Base-by-base conservation (phyloP, 495 filamentous ascomycete genomes). In the Articulospora tetracladia region DNA sequence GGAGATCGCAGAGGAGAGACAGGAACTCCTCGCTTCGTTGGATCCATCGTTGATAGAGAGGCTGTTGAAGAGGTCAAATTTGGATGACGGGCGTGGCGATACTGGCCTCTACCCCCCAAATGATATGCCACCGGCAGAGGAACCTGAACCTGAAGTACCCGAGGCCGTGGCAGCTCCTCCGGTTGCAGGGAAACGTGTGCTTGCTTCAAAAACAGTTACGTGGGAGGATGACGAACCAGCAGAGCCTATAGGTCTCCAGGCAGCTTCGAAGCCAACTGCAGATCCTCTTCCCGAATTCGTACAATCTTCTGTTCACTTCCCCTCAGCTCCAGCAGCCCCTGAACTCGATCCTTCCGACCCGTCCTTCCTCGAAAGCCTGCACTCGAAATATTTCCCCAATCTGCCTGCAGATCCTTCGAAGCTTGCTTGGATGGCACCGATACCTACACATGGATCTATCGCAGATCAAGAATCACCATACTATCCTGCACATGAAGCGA, bases 371-470 rank as follows among this genome's bases (percentile, higher is more conserved):
- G 71, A 79, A 23, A 84, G 88, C 59, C 83, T 98, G 11, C 92
- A 97, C 78, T 71, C 82, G 0, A 96, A 93, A 72, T 98, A 94
- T 80, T 98, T 96, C 78, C 93, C 94, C 20, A 77, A 83, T 58
- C 86, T 96, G 2, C 81, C 93, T 15, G 79, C 89, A 49, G 91
- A 97, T 73, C 92, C 93, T 0, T 84, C 88, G 25, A 85, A 88
- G 13, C 81, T 98, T 2, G 88, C 91, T 20, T 98, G 94, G 94
- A 92, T 98, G 81, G 82, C 86, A 36, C 86, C 89, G 15, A 68
- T 88, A 34, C 80, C 86, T 11, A 77, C 83, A 1, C 68, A 78
- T 26, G 76, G 83, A 62, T 80, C 79, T 8, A 48, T 73, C 58
- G 77, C 82, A 59, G 86, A 89, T 64, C 74, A 82, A 69, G 82